Conservation (phyloP, 192 early-diverging fungal species). For the Coemansia sp. region DNA sequence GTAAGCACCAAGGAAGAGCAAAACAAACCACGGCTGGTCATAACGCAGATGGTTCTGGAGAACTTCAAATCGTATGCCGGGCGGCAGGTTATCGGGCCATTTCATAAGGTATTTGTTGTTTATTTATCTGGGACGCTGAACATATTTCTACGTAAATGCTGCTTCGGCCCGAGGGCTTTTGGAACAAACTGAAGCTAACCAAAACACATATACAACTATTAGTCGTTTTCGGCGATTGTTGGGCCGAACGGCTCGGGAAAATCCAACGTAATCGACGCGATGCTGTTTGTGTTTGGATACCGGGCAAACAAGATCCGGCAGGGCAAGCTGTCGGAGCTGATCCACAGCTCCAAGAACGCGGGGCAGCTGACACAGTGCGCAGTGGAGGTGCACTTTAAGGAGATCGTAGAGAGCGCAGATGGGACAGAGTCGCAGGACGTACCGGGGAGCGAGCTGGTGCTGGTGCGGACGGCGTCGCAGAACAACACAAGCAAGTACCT, state of each 20-base stretch:
- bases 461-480: constrained; percentile 69
- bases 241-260: constrained; percentile 99
- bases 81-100: constrained; percentile 88
- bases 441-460: constrained; percentile 66
- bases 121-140: too few relatives aligned
- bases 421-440: constrained; percentile 62
- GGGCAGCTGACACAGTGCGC: constrained; percentile 71
- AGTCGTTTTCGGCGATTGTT: constrained; percentile 74
- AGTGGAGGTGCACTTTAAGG: constrained; percentile 93
- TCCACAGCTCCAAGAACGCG: constrained; percentile 83
- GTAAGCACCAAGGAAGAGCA: background rate
- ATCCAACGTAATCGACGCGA: constrained; percentile 97
- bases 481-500: constrained; percentile 76
- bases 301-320: constrained; percentile 97
- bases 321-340: constrained; percentile 90
- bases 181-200: background rate
- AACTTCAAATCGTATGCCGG: constrained; percentile 99
- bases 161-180: too few relatives aligned
- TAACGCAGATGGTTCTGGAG: constrained; percentile 80
- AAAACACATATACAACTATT: background rate
- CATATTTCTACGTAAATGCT: too few relatives aligned
- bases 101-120: constrained; percentile 91
- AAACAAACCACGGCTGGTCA: constrained; percentile 58
- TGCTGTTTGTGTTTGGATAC: constrained; percentile 99
- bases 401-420: constrained; percentile 78